Conservation (phyloP, 2,329 filamentous ascomycete genomes). For the Knufia petricola region DNA sequence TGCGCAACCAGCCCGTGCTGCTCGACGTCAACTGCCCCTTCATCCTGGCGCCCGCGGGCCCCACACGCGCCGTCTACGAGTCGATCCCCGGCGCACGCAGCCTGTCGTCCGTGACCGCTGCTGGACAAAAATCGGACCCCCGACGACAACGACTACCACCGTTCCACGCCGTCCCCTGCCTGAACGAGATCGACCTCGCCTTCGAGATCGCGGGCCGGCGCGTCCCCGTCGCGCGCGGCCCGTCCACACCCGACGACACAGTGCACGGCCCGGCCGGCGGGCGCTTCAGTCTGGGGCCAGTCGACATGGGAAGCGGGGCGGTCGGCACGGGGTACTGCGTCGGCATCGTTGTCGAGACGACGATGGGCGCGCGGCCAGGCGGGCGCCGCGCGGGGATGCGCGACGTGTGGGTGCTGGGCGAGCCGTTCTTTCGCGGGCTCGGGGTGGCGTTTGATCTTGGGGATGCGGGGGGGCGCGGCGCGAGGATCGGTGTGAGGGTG, state of each 20-base stretch:
- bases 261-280: slow-evolving; percentile 18
- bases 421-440: slow-evolving; percentile 20
- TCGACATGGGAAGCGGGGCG: slow-evolving; percentile 7
- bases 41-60: slow-evolving; percentile 19
- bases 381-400: slow-evolving; percentile 14
- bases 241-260: slow-evolving; percentile 11
- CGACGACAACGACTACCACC: slow-evolving; percentile 8
- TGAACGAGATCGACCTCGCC: slow-evolving; percentile 16
- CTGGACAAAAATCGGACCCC: too few species aligned
- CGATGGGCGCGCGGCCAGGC: slow-evolving; percentile 9
- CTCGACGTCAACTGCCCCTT: slow-evolving; percentile 23
- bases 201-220: slow-evolving; percentile 19
- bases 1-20: slow-evolving; percentile 27
- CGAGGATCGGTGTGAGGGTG: slow-evolving; percentile 17
- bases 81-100: slow-evolving; percentile 16
- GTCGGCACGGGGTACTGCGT: slow-evolving; percentile 13
- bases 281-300: slow-evolving; percentile 18
- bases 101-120: not conserved
- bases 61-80: slow-evolving; percentile 15
- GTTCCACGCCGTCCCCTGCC: slow-evolving; percentile 20
- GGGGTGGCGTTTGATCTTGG: slow-evolving; percentile 19
- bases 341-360: slow-evolving; percentile 13
- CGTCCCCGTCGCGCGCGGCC: slow-evolving; percentile 13
- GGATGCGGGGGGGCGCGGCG: slow-evolving; percentile 1
- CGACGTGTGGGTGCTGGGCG: slow-evolving; percentile 21